Conservation (phyloP, 345 rosid species). For the Syzygium oleosum region DNA sequence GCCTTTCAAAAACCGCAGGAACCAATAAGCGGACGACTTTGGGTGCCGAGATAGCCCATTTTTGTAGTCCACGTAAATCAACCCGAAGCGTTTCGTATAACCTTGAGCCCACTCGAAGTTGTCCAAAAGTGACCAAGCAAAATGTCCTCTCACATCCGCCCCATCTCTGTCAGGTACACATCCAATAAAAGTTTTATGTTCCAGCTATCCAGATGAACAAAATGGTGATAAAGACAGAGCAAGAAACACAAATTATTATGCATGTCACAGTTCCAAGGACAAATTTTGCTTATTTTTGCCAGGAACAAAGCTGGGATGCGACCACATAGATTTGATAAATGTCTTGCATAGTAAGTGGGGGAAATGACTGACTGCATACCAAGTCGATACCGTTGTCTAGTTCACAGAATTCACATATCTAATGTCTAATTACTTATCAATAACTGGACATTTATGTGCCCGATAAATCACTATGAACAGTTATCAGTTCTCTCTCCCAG, state of each 20-base stretch:
- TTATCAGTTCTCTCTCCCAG: background rate
- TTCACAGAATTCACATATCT: background rate
- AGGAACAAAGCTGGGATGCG: background rate
- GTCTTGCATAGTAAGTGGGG: background rate
- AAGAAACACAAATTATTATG: background rate
- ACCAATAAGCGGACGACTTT: slow-evolving; percentile 90
- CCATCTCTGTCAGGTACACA: slow-evolving; percentile 49
- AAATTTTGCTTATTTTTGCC: background rate
- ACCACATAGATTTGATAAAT: background rate
- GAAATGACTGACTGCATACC: background rate
- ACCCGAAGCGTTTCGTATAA: slow-evolving; percentile 84
- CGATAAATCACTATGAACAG: background rate
- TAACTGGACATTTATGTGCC: background rate
- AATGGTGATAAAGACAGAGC: background rate
- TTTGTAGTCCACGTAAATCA: slow-evolving; percentile 83
- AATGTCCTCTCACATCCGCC: slow-evolving; percentile 80
- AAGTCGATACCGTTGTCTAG: background rate
- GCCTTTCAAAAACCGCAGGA: slow-evolving; percentile 59
- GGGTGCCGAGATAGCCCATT: slow-evolving; percentile 71
- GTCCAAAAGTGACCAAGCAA: slow-evolving; percentile 90
- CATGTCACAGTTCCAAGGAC: background rate
- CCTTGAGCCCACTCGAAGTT: slow-evolving; percentile 94
- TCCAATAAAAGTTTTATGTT: background rate
- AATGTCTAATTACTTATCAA: background rate
- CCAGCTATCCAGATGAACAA: background rate